Evolutionary conservation across 2,329 filamentous ascomycete species (phyloP), one percentile per base, ranked within the genome.

Genomic region (Neoascochyta sp.): DNA sequence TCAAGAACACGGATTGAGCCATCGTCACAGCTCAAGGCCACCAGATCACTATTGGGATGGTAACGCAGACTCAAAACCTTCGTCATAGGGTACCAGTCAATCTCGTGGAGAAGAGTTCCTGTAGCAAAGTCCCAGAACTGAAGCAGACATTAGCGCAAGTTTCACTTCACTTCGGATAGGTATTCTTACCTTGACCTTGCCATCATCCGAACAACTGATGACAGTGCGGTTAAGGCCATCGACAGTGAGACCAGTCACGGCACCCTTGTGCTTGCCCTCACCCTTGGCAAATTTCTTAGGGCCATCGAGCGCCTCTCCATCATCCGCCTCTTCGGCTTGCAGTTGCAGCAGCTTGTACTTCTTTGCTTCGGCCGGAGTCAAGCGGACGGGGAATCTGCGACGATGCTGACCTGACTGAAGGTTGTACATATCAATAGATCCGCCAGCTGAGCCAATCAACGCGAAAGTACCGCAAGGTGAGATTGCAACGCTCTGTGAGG

Each of bases 401-500:
- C 90, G 81, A 62, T 93, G 86, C 12, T 82, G 71, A 24, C 92
- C 92, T 24, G 92, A 96, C 61, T 98, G 92, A 36, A 98, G 70
- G 59, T 98, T 98, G 75, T 85, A 96, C 83, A 94, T 90, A 60
- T 95, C 88, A 33, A 98, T 81, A 18, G 80, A 78, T 22, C 92
- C 92, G 20, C 75, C 80, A 16, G 78, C 79, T 1, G 90, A 95
- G 1, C 92, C 92, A 13, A 98, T 74, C 4, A 96, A 66, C 3
- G 89, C 89, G 68, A 98, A 98, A 2, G 86, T 95, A 34, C 92
- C 92, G 52, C 92, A 98, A 1, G 86, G 76, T 31, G 86, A 95
- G 38, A 98, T 83, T 8, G 88, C 78, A 12, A 98, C 87, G 30
- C 85, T 90, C 43, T 68, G n/a, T n/a, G n/a, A n/a, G n/a, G n/a